phyloP scores from a whole-genome alignment of 495 filamentous ascomycete species.

The Cercophora sp. region DNA sequence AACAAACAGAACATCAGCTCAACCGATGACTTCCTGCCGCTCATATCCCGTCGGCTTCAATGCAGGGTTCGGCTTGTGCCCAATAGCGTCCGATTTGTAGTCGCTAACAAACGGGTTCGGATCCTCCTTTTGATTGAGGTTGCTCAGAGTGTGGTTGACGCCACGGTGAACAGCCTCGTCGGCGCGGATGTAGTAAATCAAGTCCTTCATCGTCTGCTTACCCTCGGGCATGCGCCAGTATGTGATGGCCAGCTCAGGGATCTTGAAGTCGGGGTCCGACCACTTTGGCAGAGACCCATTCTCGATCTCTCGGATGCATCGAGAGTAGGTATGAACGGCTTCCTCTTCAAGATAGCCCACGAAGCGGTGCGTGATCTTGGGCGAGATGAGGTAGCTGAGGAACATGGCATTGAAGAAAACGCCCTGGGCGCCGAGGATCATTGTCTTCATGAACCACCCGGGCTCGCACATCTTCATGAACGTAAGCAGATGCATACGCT shows the following conservation, averaged over 20 bases:
- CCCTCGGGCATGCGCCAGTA: constrained; percentile 95
- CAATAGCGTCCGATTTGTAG: constrained; percentile 56
- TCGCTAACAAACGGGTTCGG: constrained; percentile 84
- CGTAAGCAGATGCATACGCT: constrained; percentile 92
- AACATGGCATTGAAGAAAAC: constrained; percentile 97
- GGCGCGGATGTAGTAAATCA: constrained; percentile 76
- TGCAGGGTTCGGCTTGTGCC: constrained; percentile 56
- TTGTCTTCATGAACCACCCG: constrained; percentile 81
- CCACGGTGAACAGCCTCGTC: constrained; percentile 97
- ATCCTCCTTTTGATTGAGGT: constrained; percentile 74
- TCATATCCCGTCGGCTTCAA: constrained; percentile 75
- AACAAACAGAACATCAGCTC: neutral
- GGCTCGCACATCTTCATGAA: constrained; percentile 92
- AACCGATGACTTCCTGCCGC: constrained; percentile 69
- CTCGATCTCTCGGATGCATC: constrained; percentile 81
- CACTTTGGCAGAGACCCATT: constrained; percentile 77
- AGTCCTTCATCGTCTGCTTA: constrained; percentile 74
- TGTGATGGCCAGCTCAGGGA: constrained; percentile 80
- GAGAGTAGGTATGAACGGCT: constrained; percentile 91
- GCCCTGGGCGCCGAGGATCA: constrained; percentile 75
- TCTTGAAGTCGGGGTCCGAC: constrained; percentile 59
- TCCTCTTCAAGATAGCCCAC: constrained; percentile 97
- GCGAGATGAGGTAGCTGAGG: constrained; percentile 81
- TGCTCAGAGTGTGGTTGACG: constrained; percentile 92
- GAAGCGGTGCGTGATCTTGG: constrained; percentile 88